Conservation (phyloP, 179 eudicot genomes). For the Carnegiea gigantea region DNA sequence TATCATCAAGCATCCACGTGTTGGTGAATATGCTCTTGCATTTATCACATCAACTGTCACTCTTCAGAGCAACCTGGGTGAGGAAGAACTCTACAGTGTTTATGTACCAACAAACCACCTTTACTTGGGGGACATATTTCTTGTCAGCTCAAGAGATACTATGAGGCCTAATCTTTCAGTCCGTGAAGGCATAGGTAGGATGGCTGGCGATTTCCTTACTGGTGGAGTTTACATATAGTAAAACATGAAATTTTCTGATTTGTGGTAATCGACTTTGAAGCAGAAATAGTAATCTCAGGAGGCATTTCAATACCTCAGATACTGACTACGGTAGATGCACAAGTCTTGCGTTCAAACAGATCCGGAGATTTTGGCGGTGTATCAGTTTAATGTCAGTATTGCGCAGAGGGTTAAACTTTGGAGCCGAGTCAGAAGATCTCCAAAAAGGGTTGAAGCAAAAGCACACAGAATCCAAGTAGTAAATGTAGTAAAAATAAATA, state of each 20-base stretch:
- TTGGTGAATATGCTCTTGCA: too few relatives aligned
- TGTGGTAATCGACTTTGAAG: slow-evolving; percentile 9
- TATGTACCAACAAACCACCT: too few relatives aligned
- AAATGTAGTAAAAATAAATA: slow-evolving; percentile 7
- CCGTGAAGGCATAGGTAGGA: slow-evolving; percentile 68
- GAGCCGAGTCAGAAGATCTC: slow-evolving; percentile 5
- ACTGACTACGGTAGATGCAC: slow-evolving; percentile 50
- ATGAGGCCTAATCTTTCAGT: slow-evolving; percentile 77
- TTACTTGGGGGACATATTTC: too few relatives aligned
- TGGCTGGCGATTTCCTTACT: background rate
- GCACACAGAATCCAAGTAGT: background rate
- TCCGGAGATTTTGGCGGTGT: slow-evolving; percentile 35
- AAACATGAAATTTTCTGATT: background rate
- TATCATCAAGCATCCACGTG: too few relatives aligned
- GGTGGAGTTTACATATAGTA: background rate
- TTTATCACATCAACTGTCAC: too few relatives aligned
- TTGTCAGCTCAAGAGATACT: too few relatives aligned
- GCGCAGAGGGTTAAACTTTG: background rate
- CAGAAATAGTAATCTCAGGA: slow-evolving; percentile 77
- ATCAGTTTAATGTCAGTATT: slow-evolving; percentile 27
- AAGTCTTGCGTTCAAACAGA: slow-evolving; percentile 32
- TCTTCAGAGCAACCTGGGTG: too few relatives aligned
- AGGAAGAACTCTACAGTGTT: too few relatives aligned
- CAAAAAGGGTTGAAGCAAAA: slow-evolving; percentile 5
- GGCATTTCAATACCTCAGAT: slow-evolving; percentile 75